Conservation (phyloP, 805 yeast species). For the Vanderwaltozyma tropicalis region DNA sequence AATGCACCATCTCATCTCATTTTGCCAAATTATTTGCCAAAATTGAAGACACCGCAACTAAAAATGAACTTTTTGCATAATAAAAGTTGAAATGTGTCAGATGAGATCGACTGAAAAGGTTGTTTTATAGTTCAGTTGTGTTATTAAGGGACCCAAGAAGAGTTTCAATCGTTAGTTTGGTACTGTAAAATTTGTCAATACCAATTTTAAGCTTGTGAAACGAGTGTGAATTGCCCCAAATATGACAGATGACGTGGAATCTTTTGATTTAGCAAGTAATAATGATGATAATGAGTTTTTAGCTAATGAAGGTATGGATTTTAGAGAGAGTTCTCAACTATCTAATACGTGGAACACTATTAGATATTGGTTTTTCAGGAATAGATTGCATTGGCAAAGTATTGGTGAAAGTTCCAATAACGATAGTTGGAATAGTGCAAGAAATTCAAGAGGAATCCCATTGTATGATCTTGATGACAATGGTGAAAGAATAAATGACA, state of each 20-base stretch:
- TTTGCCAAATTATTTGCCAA: too few relatives aligned
- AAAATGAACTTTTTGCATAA: too few relatives aligned
- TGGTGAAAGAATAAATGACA: constrained; percentile 7
- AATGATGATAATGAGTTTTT: not conserved
- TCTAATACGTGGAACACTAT: constrained; percentile 1
- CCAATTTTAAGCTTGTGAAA: too few relatives aligned
- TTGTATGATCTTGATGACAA: constrained; percentile 14
- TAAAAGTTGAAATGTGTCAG: too few relatives aligned
- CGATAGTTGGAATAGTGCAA: not conserved
- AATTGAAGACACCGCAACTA: too few relatives aligned
- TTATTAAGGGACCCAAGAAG: too few relatives aligned
- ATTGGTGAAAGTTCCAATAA: not conserved
- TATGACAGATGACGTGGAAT: constrained; percentile 2
- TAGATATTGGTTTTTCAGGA: constrained; percentile 5
- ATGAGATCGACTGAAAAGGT: too few relatives aligned
- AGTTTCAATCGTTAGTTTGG: too few relatives aligned
- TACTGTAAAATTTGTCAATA: too few relatives aligned
- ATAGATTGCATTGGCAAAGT: constrained; percentile 1
- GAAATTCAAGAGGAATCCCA: constrained; percentile 11
- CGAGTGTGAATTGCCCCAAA: not conserved
- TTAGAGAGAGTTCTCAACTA: not conserved
- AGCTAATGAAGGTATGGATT: not conserved
- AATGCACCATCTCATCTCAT: too few relatives aligned
- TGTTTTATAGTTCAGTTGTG: too few relatives aligned
- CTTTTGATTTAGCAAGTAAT: constrained; percentile 1